phyloP scores from a whole-genome alignment of 768 basidiomycete species.

The Tricholoma terreum region DNA sequence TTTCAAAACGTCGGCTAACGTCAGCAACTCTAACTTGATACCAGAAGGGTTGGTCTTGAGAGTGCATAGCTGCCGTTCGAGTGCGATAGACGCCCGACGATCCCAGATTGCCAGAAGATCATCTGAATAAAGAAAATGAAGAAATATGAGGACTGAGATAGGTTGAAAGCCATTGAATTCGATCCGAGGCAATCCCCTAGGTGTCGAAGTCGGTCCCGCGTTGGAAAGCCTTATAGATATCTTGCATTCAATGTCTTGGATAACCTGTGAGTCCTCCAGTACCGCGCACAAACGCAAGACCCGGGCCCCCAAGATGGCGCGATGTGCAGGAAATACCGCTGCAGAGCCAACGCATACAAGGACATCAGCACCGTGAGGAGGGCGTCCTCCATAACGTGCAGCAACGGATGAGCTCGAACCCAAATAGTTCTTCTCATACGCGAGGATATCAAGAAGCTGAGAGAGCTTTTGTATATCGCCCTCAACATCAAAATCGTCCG shows the following conservation, averaged over 20 bases:
- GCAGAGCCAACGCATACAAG: constrained; percentile 43
- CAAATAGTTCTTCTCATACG: constrained; percentile 24
- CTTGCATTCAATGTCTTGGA: constrained; percentile 26
- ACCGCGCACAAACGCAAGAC: constrained; percentile 43
- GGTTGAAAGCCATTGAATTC: constrained; percentile 56
- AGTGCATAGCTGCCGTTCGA: constrained; percentile 37
- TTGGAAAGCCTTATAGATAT: constrained; percentile 30
- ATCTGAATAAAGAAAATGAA: constrained; percentile 90
- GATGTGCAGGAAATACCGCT: constrained; percentile 58
- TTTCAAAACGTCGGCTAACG: constrained; percentile 54
- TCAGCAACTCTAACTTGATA: constrained; percentile 63
- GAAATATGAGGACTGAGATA: constrained; percentile 67
- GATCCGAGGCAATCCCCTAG: constrained; percentile 25
- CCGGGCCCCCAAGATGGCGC: constrained; percentile 62
- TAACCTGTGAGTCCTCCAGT: constrained; percentile 31
- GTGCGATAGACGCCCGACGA: constrained; percentile 48
- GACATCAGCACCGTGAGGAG: constrained; percentile 62
- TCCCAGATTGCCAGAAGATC: constrained; percentile 84
- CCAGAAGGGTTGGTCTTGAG: constrained; percentile 41
- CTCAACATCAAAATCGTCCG: constrained; percentile 35
- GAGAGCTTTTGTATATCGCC: constrained; percentile 34
- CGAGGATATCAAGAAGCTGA: constrained; percentile 32
- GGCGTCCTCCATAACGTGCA: constrained; percentile 14
- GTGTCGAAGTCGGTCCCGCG: neutral
- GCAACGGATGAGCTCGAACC: neutral